phyloP scores from a whole-genome alignment of 1,284 basidiomycete genomes.

The Cryptococcus sp. region DNA sequence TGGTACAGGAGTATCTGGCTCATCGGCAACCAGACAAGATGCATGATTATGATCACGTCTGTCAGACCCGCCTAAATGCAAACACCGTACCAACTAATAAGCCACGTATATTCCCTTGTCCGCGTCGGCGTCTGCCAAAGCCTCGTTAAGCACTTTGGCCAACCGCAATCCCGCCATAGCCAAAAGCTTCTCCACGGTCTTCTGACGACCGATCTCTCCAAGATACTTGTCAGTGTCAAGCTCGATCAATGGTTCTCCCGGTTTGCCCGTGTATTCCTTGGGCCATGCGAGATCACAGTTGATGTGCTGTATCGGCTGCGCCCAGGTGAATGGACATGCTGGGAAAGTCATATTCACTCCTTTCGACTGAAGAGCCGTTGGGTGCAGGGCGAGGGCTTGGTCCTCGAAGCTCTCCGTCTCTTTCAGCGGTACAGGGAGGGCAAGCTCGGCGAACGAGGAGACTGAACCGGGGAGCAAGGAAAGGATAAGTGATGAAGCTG shows the following conservation, averaged over 20 bases:
- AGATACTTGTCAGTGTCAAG: conserved; percentile 83
- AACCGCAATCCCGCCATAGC: conserved; percentile 79
- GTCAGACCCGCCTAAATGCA: too few relatives aligned
- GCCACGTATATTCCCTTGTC: conserved; percentile 22
- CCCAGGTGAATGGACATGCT: conserved; percentile 72
- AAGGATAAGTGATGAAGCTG: conserved; percentile 19
- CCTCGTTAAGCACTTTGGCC: conserved; percentile 71
- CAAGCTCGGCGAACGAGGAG: conserved; percentile 10
- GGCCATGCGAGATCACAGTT: conserved; percentile 83
- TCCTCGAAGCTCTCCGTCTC: conserved; percentile 30
- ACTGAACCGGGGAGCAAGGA: conserved; percentile 22
- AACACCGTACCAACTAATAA: conserved; percentile 9
- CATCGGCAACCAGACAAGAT: too few relatives aligned
- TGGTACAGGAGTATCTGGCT: too few relatives aligned
- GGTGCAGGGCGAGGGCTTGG: conserved; percentile 27
- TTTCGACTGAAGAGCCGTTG: conserved; percentile 10
- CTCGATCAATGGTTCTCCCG: conserved; percentile 61
- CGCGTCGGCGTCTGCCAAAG: conserved; percentile 19
- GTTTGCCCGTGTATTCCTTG: conserved; percentile 52
- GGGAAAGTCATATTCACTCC: conserved; percentile 42
- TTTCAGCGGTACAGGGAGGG: conserved; percentile 19
- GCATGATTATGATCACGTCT: too few relatives aligned
- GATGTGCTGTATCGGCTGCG: conserved; percentile 66
- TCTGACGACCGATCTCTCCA: conserved; percentile 65
- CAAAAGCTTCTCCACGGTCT: conserved; percentile 76